Evolutionary conservation across 805 yeast species (phyloP).

Genomic region (Torulaspora gathmanii): DNA sequence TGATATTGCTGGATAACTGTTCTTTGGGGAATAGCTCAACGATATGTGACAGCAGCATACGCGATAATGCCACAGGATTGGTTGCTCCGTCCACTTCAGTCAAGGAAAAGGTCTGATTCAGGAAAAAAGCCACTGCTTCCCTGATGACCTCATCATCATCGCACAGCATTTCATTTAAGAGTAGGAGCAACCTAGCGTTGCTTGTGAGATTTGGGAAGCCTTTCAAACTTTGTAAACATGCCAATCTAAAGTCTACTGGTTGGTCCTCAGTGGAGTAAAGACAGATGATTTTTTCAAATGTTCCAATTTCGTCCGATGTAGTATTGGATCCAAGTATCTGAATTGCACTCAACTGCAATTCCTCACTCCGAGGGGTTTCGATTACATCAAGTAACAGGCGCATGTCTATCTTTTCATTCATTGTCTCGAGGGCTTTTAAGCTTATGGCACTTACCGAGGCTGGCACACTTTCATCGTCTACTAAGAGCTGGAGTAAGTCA

Average conservation of each 20-base stretch:
- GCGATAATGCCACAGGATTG: background rate
- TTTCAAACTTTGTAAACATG: conserved; percentile 25
- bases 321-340: conserved; percentile 49
- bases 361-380: conserved; percentile 40
- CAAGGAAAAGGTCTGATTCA: conserved; percentile 35
- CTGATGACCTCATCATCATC: conserved; percentile 71
- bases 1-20: background rate
- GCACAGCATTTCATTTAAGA: conserved; percentile 39
- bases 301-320: conserved; percentile 14
- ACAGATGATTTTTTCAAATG: conserved; percentile 11
- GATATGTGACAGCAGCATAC: background rate
- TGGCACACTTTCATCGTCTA: conserved; percentile 36
- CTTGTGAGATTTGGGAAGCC: conserved; percentile 9
- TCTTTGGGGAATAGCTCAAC: background rate
- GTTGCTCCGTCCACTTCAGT: background rate
- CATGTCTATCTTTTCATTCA: conserved; percentile 20
- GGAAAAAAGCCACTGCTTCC: conserved; percentile 40
- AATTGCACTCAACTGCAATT: conserved; percentile 44
- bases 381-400: conserved; percentile 24
- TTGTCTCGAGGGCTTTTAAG: conserved; percentile 34
- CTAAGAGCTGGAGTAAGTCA: conserved; percentile 22
- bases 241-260: conserved; percentile 24
- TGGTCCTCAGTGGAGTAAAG: conserved; percentile 21
- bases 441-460: conserved; percentile 43
- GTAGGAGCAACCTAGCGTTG: conserved; percentile 18